Evolutionary conservation across 2,329 filamentous ascomycete species (phyloP).

Genomic region (Exserohilum rostratum): DNA sequence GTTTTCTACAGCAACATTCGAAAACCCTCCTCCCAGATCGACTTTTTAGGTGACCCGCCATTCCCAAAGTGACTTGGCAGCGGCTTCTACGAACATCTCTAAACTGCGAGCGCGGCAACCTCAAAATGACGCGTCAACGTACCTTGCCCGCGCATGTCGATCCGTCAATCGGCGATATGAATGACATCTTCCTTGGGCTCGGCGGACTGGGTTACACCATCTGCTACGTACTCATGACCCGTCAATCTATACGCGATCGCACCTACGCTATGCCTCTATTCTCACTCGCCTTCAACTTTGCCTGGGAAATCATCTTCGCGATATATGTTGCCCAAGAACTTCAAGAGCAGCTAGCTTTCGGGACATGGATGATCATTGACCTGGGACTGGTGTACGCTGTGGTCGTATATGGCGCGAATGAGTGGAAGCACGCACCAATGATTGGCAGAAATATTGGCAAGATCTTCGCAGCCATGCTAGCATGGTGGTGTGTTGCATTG

Average conservation of each 20-base stretch:
- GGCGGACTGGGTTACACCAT: conserved; percentile 26
- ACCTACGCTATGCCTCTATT: conserved; percentile 60
- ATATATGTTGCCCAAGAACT: conserved; percentile 54
- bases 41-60: too few relatives aligned
- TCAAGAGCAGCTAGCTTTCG: conserved; percentile 55
- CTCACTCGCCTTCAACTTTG: conserved; percentile 57
- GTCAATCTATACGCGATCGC: conserved; percentile 53
- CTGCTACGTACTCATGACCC: conserved; percentile 56
- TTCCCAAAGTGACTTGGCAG: too few relatives aligned
- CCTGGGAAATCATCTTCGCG: conserved; percentile 60
- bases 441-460: conserved; percentile 52
- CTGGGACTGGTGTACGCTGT: conserved; percentile 55
- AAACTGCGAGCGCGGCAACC: neutral
- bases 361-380: conserved; percentile 59
- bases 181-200: conserved; percentile 19
- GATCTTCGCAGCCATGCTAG: conserved; percentile 48
- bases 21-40: neutral
- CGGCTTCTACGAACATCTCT: too few relatives aligned
- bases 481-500: conserved; percentile 49
- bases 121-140: conserved; percentile 7
- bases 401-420: conserved; percentile 52
- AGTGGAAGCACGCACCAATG: conserved; percentile 53
- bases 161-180: conserved; percentile 13
- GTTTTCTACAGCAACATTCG: neutral
- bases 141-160: conserved; percentile 25